Evolutionary conservation across 2,329 filamentous ascomycete genomes (phyloP).

Genomic region (Claviceps maximensis): DNA sequence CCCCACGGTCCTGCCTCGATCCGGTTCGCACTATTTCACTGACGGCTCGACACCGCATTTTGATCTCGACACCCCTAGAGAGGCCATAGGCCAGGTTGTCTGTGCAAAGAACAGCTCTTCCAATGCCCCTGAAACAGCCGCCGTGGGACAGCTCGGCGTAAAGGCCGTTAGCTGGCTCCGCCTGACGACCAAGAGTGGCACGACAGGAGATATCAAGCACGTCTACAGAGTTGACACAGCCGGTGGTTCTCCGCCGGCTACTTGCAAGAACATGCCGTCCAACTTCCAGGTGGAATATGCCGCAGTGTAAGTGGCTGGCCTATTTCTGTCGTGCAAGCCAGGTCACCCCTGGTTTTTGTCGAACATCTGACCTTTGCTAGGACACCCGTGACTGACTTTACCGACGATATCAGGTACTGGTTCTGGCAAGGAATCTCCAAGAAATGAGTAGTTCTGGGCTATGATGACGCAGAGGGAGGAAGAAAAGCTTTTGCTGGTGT

Average conservation of each 20-base stretch:
- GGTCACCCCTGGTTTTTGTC: neutral
- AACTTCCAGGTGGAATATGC: slow-evolving; percentile 67
- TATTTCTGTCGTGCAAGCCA: neutral
- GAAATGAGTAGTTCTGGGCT: neutral
- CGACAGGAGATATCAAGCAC: slow-evolving; percentile 53
- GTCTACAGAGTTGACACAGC: slow-evolving; percentile 79
- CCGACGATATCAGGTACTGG: slow-evolving; percentile 21
- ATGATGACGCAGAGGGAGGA: neutral
- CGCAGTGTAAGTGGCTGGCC: slow-evolving; percentile 56
- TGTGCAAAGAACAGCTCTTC: slow-evolving; percentile 49
- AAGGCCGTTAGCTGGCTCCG: slow-evolving; percentile 72
- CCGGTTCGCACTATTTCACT: slow-evolving; percentile 73
- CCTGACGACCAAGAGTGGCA: slow-evolving; percentile 38
- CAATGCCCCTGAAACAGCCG: slow-evolving; percentile 48
- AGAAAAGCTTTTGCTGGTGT: no score
- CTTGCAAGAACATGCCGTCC: slow-evolving; percentile 51
- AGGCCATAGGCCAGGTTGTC: slow-evolving; percentile 43
- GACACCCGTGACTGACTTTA: neutral
- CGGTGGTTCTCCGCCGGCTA: slow-evolving; percentile 62
- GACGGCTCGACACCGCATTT: slow-evolving; percentile 63
- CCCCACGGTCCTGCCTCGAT: slow-evolving; percentile 48
- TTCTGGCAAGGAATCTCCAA: slow-evolving; percentile 16
- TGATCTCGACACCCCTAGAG: slow-evolving; percentile 49
- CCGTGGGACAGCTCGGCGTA: slow-evolving; percentile 47
- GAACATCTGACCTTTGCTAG: neutral